Base-by-base conservation (phyloP, 305 asterid genomes). In the Fraxinus velutina region DNA sequence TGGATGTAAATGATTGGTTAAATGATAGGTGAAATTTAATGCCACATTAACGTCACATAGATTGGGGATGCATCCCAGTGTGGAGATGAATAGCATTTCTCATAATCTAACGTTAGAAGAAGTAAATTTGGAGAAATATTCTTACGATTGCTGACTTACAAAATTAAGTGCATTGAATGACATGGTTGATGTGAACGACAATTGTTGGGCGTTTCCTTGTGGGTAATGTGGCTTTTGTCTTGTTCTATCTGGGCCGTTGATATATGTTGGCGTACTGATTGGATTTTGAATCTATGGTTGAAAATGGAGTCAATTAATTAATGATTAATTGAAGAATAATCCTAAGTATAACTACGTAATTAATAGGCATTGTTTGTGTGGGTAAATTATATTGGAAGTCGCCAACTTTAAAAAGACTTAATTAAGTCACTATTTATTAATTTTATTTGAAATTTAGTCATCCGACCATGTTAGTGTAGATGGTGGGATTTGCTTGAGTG, bases 201-300 rank as follows among this genome's bases (percentile, higher is more conserved):
- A 39, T 39, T 7, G 47, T 37, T 1, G 12, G 47, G 79, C 62
- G 80, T 72, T 81, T 77, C 19, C 80, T 77, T 79, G 86, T 73
- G 77, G 75, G 82, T 52, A 80, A 82, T 30, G 6, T 57, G 72
- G 39, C 15, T 75, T 68, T 74, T 17, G 73, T 78, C 74, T 13
- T 74, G 68, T 22, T 4, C 7, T 57, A 87, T 84, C 81, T 64
- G 81, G 13, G 30, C 89, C 89, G 83, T 86, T 36, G 81, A 24
- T 44, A 76, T 72, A 29, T 9, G 85, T 5, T 64, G 66, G 34
- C 82, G 60, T 47, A 6, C 30, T 79, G 19, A 44, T 13, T 78
- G 78, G 84, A 73, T 71, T 33, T 19, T 42, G 24, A 47, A 82
- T 85, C 84, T n/a, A 82, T 80, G 88, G 86, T 52, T 78, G 62